Evolutionary conservation across 177 flowering plant species (phyloP).

Genomic region (Tripterygium wilfordii): DNA sequence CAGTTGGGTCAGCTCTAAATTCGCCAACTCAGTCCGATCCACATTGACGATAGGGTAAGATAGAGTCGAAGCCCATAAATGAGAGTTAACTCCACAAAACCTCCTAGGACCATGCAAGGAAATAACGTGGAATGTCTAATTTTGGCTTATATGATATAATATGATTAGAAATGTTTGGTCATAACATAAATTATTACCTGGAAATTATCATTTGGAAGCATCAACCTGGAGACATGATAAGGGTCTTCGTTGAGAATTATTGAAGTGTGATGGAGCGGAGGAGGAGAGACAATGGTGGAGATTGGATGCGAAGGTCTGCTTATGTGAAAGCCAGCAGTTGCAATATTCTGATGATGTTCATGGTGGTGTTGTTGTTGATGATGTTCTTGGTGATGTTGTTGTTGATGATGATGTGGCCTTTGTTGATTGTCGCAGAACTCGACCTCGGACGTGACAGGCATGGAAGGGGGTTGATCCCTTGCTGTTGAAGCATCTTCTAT

Average conservation of each 20-base stretch:
- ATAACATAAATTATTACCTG: slow-evolving; percentile 35
- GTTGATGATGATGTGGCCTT: slow-evolving; percentile 22
- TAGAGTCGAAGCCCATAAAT: too few relatives aligned
- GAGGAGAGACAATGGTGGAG: slow-evolving; percentile 60
- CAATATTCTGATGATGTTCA: slow-evolving; percentile 29
- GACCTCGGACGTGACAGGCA: slow-evolving; percentile 36
- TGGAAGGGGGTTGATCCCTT: slow-evolving; percentile 34
- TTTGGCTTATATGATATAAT: not conserved
- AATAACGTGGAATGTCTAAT: too few relatives aligned
- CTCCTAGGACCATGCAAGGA: too few relatives aligned
- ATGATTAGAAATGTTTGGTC: too few relatives aligned
- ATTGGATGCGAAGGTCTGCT: slow-evolving; percentile 54
- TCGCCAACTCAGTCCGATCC: too few relatives aligned
- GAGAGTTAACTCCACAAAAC: too few relatives aligned
- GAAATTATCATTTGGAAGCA: slow-evolving; percentile 58
- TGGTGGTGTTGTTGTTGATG: slow-evolving; percentile 29
- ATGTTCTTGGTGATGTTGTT: slow-evolving; percentile 21
- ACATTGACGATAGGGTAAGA: too few relatives aligned
- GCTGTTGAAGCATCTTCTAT: slow-evolving; percentile 57
- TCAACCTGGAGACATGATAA: slow-evolving; percentile 53
- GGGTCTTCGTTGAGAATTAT: slow-evolving; percentile 55
- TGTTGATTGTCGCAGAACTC: slow-evolving; percentile 40
- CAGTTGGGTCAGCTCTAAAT: too few relatives aligned
- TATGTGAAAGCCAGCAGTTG: slow-evolving; percentile 37
- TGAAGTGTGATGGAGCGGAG: slow-evolving; percentile 62